These are phyloP conservation scores for Exophiala mesophila DNA, from an alignment of 2,329 filamentous ascomycete species.

Conservation along the genomic window DNA sequence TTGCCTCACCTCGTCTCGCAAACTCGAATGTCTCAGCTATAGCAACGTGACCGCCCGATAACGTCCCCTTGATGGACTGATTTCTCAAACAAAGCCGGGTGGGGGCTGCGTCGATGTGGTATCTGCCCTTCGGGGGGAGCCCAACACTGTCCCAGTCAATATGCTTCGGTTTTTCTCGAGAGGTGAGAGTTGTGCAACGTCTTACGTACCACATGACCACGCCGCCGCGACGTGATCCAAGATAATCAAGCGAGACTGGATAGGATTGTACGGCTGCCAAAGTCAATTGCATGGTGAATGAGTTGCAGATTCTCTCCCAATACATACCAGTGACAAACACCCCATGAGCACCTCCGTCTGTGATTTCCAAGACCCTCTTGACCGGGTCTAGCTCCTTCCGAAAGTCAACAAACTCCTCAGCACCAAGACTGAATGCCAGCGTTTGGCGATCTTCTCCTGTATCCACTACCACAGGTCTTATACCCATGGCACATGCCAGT, in stretches of 20 bases:
- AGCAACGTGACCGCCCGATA: conserved; percentile 10
- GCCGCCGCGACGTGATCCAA: conserved; percentile 45
- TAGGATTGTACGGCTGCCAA: conserved; percentile 27
- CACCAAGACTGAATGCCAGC: conserved; percentile 31
- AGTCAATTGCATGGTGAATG: conserved; percentile 5
- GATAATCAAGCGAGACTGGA: conserved; percentile 33
- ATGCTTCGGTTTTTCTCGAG: not conserved
- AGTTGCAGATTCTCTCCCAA: not conserved
- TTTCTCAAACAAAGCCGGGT: conserved; percentile 15
- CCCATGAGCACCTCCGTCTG: conserved; percentile 18
- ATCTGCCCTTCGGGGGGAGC: conserved; percentile 24
- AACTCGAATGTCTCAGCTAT: conserved; percentile 15
- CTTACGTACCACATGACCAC: conserved; percentile 44
- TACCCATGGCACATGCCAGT: conserved; percentile 36
- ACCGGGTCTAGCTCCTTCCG: conserved; percentile 17
- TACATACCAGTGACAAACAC: conserved; percentile 23
- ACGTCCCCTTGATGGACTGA: conserved; percentile 14
- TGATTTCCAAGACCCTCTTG: conserved; percentile 9
- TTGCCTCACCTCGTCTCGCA: conserved; percentile 44
- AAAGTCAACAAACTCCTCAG: conserved; percentile 39
- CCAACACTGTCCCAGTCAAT: conserved; percentile 32
- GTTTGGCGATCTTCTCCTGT: conserved; percentile 30
- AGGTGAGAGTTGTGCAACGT: not conserved
- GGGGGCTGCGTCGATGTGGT: conserved; percentile 16
- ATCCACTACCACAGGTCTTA: conserved; percentile 39